Conservation (phyloP, 495 filamentous ascomycete genomes). For the Articulospora tetracladia region DNA sequence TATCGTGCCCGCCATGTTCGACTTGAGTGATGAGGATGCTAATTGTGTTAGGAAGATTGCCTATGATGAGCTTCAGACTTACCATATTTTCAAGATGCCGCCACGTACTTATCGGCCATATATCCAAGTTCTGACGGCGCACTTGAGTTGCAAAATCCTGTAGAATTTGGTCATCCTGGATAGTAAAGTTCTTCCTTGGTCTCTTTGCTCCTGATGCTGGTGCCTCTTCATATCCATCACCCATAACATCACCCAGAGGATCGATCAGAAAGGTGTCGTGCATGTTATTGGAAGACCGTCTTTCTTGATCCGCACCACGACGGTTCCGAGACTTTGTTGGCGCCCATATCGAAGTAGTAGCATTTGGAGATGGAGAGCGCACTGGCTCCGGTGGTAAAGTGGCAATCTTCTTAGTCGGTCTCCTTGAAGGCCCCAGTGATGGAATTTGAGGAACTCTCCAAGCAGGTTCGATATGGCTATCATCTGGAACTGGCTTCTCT, state of each 20-base stretch:
- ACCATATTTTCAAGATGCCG: constrained; percentile 15
- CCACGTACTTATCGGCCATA: not conserved
- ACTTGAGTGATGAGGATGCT: constrained; percentile 9
- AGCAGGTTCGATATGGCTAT: constrained; percentile 12
- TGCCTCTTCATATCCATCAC: not conserved
- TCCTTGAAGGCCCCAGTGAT: not conserved
- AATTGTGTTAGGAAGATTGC: not conserved
- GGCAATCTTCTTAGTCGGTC: not conserved
- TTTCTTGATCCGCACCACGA: not conserved
- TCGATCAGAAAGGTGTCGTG: not conserved
- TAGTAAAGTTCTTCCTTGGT: constrained; percentile 9
- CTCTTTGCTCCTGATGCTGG: not conserved
- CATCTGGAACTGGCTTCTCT: not conserved
- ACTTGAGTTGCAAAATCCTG: constrained; percentile 9
- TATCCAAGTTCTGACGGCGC: not conserved
- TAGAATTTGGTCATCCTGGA: constrained; percentile 18
- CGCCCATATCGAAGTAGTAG: constrained; percentile 22
- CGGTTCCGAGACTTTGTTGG: not conserved
- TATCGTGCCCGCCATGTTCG: constrained; percentile 14
- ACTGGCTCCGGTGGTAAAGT: constrained; percentile 8
- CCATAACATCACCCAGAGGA: not conserved
- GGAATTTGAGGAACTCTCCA: constrained; percentile 14
- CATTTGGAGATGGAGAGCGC: constrained; percentile 19
- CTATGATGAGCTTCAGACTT: not conserved
- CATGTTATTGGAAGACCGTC: not conserved